Conservation (phyloP, 2,329 filamentous ascomycete genomes). For the Cyanodermella asteris region DNA sequence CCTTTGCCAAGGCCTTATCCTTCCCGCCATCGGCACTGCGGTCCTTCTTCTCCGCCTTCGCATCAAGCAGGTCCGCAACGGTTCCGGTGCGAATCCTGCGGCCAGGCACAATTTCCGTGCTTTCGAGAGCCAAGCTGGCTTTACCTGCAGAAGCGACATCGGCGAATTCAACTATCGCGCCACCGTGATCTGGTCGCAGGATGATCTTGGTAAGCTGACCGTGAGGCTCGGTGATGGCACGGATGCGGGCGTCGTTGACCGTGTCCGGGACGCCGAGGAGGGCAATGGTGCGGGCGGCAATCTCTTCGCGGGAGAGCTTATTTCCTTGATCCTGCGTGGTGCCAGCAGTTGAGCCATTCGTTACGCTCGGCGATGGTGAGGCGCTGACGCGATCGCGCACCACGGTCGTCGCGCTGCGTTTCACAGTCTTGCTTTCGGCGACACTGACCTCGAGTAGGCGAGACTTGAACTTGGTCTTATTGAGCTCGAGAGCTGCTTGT, state of each 20-base stretch:
- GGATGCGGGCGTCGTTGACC: slow-evolving; percentile 68
- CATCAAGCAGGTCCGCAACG: slow-evolving; percentile 27
- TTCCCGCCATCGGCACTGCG: no score
- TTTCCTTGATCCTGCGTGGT: slow-evolving; percentile 9
- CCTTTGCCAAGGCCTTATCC: slow-evolving; percentile 17
- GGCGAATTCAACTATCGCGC: slow-evolving; percentile 66
- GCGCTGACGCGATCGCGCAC: slow-evolving; percentile 18
- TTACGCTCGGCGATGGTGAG: slow-evolving; percentile 13
- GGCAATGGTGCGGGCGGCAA: slow-evolving; percentile 49
- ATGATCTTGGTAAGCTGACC: slow-evolving; percentile 55
- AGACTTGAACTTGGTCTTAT: slow-evolving; percentile 47
- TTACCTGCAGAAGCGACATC: slow-evolving; percentile 49
- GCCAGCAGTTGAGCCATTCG: no score
- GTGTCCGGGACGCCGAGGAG: slow-evolving; percentile 80
- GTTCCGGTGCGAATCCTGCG: slow-evolving; percentile 26
- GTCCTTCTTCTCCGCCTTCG: slow-evolving; percentile 20
- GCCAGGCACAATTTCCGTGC: slow-evolving; percentile 21
- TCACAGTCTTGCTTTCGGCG: slow-evolving; percentile 20
- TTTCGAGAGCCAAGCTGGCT: slow-evolving; percentile 23
- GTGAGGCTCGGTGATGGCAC: slow-evolving; percentile 45
- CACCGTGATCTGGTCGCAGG: slow-evolving; percentile 60
- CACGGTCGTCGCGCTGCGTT: slow-evolving; percentile 22
- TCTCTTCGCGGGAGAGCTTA: slow-evolving; percentile 19
- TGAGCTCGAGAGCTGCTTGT: slow-evolving; percentile 41
- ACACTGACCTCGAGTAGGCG: slow-evolving; percentile 46